Percentiles rank a stretch among this genome's conserved stretches.
These are phyloP conservation scores for Phialophora tarda DNA, from an alignment of 2,329 filamentous ascomycete species.

Conservation along the genomic window DNA sequence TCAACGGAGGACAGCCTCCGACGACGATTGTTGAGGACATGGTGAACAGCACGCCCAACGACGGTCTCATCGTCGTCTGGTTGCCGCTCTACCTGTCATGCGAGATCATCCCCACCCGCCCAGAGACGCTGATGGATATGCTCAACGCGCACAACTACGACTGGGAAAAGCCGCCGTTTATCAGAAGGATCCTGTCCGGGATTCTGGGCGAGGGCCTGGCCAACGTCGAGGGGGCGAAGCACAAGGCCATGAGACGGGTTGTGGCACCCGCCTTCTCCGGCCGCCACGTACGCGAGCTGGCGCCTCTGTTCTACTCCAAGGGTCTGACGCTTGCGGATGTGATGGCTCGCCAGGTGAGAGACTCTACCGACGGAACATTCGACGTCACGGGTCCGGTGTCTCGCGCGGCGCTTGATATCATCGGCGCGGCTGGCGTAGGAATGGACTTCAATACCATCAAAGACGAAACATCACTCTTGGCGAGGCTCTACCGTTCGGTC, in stretches of 20 bases:
- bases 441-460: constrained; percentile 71
- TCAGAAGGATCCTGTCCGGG: constrained; percentile 53
- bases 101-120: constrained; percentile 17
- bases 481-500: constrained; percentile 60
- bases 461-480: constrained; percentile 64
- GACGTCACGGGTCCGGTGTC: constrained; percentile 60
- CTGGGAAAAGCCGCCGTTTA: constrained; percentile 57
- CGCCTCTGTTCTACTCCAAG: constrained; percentile 84
- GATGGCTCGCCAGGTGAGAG: constrained; percentile 54
- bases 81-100: constrained; percentile 8
- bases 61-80: constrained; percentile 24
- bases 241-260: constrained; percentile 76
- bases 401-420: constrained; percentile 72
- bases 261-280: constrained; percentile 82
- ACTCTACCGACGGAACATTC: constrained; percentile 46
- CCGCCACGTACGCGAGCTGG: constrained; percentile 80
- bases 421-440: constrained; percentile 73
- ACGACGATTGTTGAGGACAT: constrained; percentile 13
- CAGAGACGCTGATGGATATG: constrained; percentile 55
- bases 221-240: constrained; percentile 86
- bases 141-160: constrained; percentile 61
- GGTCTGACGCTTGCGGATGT: constrained; percentile 67
- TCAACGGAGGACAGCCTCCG: constrained; percentile 8
- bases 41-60: constrained; percentile 21
- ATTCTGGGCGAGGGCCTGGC: constrained; percentile 60